These are phyloP conservation scores for Pelagomonas calceolata DNA, from an alignment of 108 stramenopile genomes.

Conservation along the genomic window DNA sequence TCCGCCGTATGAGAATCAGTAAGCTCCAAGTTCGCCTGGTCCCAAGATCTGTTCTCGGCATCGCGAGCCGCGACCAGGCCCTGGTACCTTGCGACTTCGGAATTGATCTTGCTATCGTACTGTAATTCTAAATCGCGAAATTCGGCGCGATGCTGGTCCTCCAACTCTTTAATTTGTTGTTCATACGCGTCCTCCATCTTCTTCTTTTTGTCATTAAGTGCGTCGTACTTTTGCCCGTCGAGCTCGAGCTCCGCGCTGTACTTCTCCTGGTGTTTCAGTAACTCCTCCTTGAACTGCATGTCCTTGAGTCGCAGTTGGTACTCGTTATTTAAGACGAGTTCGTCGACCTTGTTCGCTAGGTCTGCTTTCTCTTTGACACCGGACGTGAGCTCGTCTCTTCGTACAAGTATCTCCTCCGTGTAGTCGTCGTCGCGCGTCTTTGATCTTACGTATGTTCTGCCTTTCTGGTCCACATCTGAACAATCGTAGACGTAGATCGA, in stretches of 20 bases:
- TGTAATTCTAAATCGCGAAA: slow-evolving; percentile 36
- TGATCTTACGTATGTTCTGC: too few species aligned
- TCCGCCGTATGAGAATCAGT: slow-evolving; percentile 31
- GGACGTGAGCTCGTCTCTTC: slow-evolving; percentile 40
- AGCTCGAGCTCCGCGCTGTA: slow-evolving; percentile 41
- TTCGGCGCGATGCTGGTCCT: slow-evolving; percentile 39
- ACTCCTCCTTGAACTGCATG: slow-evolving; percentile 47
- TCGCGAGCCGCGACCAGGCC: slow-evolving; percentile 26
- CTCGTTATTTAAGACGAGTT: slow-evolving; percentile 42
- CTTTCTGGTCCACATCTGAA: slow-evolving; percentile 16
- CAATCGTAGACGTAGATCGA: slow-evolving; percentile 37
- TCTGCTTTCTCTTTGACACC: slow-evolving; percentile 23
- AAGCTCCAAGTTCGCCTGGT: slow-evolving; percentile 28
- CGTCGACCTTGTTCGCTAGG: slow-evolving; percentile 42
- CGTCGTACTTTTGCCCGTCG: neutral
- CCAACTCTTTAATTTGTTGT: slow-evolving; percentile 27
- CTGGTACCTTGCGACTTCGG: slow-evolving; percentile 40
- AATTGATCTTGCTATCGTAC: slow-evolving; percentile 42
- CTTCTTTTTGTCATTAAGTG: slow-evolving; percentile 23
- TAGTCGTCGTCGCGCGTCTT: neutral
- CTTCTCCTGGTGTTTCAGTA: slow-evolving; percentile 46
- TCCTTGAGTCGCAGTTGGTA: slow-evolving; percentile 47
- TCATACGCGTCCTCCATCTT: slow-evolving; percentile 37
- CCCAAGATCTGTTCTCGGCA: slow-evolving; percentile 37
- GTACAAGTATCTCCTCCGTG: slow-evolving; percentile 45